Conservation (phyloP, 2,329 filamentous ascomycete genomes). For the Cryphonectria naterciae region DNA sequence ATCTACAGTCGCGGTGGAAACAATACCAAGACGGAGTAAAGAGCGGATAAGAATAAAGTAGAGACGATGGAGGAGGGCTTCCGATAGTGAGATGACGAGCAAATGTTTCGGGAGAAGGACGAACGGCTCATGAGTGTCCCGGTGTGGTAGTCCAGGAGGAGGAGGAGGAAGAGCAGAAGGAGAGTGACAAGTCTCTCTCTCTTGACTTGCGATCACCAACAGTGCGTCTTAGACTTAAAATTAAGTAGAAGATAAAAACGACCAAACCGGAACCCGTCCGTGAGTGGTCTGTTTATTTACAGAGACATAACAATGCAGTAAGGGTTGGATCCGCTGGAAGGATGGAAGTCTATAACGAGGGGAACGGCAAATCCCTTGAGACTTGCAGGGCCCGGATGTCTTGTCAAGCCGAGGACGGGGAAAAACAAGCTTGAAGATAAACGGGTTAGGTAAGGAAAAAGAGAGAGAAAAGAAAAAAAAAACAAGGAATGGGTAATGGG, state of each 20-base stretch:
- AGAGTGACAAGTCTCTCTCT: background rate
- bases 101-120: conserved; percentile 8
- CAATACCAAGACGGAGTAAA: conserved; percentile 17
- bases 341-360: conserved; percentile 7
- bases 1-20: conserved; percentile 5
- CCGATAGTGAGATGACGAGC: conserved; percentile 19
- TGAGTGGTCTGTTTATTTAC: conserved; percentile 17
- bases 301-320: conserved; percentile 12
- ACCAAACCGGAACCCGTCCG: conserved; percentile 20
- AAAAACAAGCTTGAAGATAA: conserved; percentile 7
- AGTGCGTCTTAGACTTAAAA: background rate
- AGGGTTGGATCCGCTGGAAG: conserved; percentile 5
- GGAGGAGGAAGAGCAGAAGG: background rate
- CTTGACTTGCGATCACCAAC: background rate
- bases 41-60: conserved; percentile 11
- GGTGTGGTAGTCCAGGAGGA: background rate
- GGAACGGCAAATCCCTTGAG: background rate
- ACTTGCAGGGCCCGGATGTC: conserved; percentile 1
- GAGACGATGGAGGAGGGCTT: conserved; percentile 23
- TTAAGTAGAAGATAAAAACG: background rate
- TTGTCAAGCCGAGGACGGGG: conserved; percentile 8
- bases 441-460: background rate
- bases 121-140: conserved; percentile 5
- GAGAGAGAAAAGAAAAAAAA: background rate
- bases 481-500: conserved; percentile 1